Evolutionary conservation across 805 yeast genomes (phyloP), one percentile per base, ranked within the genome.

Genomic region (Teunomyces stri): DNA sequence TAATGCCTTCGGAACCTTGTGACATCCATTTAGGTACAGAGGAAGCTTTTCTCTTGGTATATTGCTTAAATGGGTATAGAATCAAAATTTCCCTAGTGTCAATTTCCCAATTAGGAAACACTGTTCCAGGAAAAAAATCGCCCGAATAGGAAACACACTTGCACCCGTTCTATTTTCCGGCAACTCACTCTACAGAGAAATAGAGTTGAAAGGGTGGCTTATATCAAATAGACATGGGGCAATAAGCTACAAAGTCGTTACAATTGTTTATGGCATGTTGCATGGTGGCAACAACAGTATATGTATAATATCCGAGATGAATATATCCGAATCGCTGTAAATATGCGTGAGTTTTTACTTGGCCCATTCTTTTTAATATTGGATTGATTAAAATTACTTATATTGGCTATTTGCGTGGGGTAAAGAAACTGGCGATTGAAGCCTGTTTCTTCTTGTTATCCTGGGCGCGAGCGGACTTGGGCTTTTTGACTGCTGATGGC

Each of bases 401-500:
- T 11, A 28, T 28, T 28, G 16, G 27, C 34, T 51, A 43, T 28
- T 68, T 65, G 57, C 73, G 73, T 5, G 72, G 72, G 55, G 28
- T 22, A 22, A 78, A 79, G 54, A 79, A 79, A 51, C 64, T 76
- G 75, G 76, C 65, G 35, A 78, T 58, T 1, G 79, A 73, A 5
- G 74, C 51, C 50, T 78, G 78, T 42, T 74, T 65, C 55, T 69
- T 66, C 48, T 65, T 58, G 10, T 48, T 46, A 16, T 44, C 46
- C n/a, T 21, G 20, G 29, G 46, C 42, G 22, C 38, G 27, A 12
- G 51, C 41, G 20, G 43, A 28, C 34, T 46, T 44, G 9, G 56
- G 44, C 40, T 25, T 44, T 11, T 36, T 18, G 20, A 45, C 29
- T n/a, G 46, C 18, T 10, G 42, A n/a, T 6, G 48, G n/a, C 15